A percentile compares a stretch with the other conserved stretches of the same genome.
Evolutionary conservation across 768 basidiomycete species (phyloP).

Genomic region (Lentinula boryana): DNA sequence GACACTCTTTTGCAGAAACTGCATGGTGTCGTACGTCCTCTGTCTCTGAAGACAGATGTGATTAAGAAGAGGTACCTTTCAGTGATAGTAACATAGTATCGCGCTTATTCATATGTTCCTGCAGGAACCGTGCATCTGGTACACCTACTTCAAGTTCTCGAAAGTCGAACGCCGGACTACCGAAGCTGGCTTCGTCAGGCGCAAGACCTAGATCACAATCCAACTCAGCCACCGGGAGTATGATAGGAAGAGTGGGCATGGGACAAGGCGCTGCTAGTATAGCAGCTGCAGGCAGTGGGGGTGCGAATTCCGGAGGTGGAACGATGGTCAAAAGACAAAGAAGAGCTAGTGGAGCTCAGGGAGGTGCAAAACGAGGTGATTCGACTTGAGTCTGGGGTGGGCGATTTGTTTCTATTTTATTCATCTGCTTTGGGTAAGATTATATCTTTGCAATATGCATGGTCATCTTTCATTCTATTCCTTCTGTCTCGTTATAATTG

Average conservation of each 20-base stretch:
- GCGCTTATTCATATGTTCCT: neutral
- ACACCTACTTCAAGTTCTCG: slow-evolving; percentile 59
- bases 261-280: slow-evolving; percentile 17
- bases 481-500: slow-evolving; percentile 9
- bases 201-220: slow-evolving; percentile 72
- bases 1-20: slow-evolving; percentile 66
- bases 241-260: slow-evolving; percentile 12
- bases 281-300: slow-evolving; percentile 22
- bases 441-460: slow-evolving; percentile 5
- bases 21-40: slow-evolving; percentile 89
- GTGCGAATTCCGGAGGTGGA: slow-evolving; percentile 24
- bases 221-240: slow-evolving; percentile 37
- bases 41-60: slow-evolving; percentile 94
- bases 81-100: neutral
- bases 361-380: slow-evolving; percentile 21
- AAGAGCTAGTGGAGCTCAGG: slow-evolving; percentile 52
- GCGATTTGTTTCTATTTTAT: slow-evolving; percentile 9
- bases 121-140: slow-evolving; percentile 78
- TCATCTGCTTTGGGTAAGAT: slow-evolving; percentile 7
- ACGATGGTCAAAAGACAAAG: slow-evolving; percentile 73
- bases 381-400: neutral
- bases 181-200: slow-evolving; percentile 72
- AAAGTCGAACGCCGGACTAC: slow-evolving; percentile 52
- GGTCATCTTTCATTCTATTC: slow-evolving; percentile 7
- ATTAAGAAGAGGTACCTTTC: slow-evolving; percentile 84